Percentiles rank a stretch among this genome's conserved stretches.
Conservation (phyloP, 768 basidiomycete species). For the Hydnomerulius pinastri region DNA sequence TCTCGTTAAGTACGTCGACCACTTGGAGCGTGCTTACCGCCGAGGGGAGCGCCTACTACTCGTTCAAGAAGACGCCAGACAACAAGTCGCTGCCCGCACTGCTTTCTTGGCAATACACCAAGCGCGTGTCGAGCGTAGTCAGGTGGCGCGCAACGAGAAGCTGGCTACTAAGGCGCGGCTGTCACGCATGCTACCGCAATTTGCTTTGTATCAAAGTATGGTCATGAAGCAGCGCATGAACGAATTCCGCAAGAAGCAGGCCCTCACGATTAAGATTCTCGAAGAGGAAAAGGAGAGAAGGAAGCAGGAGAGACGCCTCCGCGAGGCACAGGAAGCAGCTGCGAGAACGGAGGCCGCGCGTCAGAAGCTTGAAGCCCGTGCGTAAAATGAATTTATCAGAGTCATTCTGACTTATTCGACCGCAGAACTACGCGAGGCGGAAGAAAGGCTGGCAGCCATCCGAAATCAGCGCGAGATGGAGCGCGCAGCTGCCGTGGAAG, state of each 20-base stretch:
- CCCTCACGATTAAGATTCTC: constrained; percentile 64
- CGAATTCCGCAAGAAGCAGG: constrained; percentile 63
- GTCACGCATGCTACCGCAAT: constrained; percentile 71
- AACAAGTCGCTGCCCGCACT: constrained; percentile 72
- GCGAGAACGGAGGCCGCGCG: constrained; percentile 36
- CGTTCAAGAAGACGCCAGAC: constrained; percentile 75
- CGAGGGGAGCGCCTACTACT: constrained; percentile 90
- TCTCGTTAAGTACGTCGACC: constrained; percentile 84
- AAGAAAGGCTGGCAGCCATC: constrained; percentile 50
- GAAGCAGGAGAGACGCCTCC: constrained; percentile 42
- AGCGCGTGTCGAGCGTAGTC: constrained; percentile 53
- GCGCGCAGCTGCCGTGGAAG: constrained; percentile 50
- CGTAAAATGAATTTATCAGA: constrained; percentile 16
- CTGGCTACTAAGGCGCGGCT: constrained; percentile 74
- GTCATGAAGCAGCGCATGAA: constrained; percentile 61
- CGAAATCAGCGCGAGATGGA: constrained; percentile 54
- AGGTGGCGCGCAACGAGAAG: constrained; percentile 59
- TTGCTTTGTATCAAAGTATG: constrained; percentile 48
- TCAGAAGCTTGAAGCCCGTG: constrained; percentile 50
- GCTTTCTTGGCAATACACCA: constrained; percentile 62
- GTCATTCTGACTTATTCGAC: constrained; percentile 20
- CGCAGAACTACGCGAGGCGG: constrained; percentile 55
- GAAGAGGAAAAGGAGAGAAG: constrained; percentile 83
- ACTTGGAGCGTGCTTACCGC: constrained; percentile 89
- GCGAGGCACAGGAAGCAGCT: constrained; percentile 19